These are phyloP conservation scores for Fusarium secorum DNA, from an alignment of 2,329 filamentous ascomycete species.

Conservation along the genomic window DNA sequence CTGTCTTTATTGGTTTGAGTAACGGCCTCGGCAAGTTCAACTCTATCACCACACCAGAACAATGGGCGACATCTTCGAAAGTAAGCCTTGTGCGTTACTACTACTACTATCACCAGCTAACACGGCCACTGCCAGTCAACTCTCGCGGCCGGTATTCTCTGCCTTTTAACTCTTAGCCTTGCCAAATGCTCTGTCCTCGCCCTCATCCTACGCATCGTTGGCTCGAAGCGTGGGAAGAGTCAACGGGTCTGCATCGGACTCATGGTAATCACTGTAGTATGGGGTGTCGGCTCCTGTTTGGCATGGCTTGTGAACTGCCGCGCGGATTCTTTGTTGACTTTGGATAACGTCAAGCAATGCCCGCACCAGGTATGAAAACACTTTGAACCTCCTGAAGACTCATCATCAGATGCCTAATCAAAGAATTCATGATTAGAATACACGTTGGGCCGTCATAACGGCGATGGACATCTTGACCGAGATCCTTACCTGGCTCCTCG, in stretches of 20 bases:
- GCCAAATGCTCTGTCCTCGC: conserved; percentile 34
- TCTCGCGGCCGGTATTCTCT: conserved; percentile 14
- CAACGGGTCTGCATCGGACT: conserved; percentile 18
- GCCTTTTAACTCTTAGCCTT: conserved; percentile 5
- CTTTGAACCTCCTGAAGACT: no score
- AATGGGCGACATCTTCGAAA: conserved; percentile 5
- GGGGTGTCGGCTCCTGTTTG: conserved; percentile 12
- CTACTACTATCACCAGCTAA: no score
- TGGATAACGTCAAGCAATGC: conserved; percentile 9
- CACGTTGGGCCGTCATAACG: conserved; percentile 21
- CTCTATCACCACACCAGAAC: no score
- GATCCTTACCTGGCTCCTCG: conserved; percentile 15
- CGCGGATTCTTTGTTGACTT: conserved; percentile 3
- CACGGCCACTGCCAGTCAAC: no score
- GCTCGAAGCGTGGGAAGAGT: conserved; percentile 25
- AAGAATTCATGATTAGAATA: background rate
- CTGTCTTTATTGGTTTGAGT: no score
- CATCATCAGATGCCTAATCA: no score
- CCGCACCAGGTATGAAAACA: conserved; percentile 30
- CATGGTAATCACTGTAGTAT: conserved; percentile 5
- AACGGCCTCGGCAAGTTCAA: no score
- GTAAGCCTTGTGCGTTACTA: background rate
- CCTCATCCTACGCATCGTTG: conserved; percentile 32
- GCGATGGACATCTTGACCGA: conserved; percentile 24
- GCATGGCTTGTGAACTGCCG: conserved; percentile 24